Evolutionary conservation across 768 basidiomycete genomes (phyloP).

Genomic region (Amanita rimosa): DNA sequence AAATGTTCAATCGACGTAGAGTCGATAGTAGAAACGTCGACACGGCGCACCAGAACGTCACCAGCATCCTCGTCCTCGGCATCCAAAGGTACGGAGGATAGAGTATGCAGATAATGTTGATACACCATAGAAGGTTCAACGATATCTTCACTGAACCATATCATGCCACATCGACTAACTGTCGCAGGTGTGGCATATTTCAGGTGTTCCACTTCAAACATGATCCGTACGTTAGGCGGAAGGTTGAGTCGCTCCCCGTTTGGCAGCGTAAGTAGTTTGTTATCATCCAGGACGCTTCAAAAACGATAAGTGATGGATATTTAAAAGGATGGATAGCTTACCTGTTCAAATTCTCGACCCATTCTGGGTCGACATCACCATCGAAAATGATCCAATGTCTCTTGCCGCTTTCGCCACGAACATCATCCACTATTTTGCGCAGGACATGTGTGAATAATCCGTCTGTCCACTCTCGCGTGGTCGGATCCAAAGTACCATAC

Average conservation of each 20-base stretch:
- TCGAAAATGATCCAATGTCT: conserved; percentile 99
- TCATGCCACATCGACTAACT: conserved; percentile 99
- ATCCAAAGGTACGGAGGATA: conserved; percentile 69
- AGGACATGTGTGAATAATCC: conserved; percentile 96
- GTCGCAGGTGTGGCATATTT: conserved; percentile 96
- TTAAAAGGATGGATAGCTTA: conserved; percentile 18
- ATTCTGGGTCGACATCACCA: conserved; percentile 98
- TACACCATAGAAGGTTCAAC: conserved; percentile 89
- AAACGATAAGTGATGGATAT: conserved; percentile 8
- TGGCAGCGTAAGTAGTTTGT: conserved; percentile 92
- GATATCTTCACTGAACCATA: conserved; percentile 99
- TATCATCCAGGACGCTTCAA: conserved; percentile 91
- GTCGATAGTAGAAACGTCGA: conserved; percentile 36
- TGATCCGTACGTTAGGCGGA: conserved; percentile 93
- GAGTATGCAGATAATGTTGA: conserved; percentile 72
- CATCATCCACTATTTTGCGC: conserved; percentile 96
- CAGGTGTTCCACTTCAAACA: conserved; percentile 99
- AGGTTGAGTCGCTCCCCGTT: conserved; percentile 97
- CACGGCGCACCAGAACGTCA: conserved; percentile 52
- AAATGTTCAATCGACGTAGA: conserved; percentile 50
- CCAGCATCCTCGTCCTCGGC: conserved; percentile 77
- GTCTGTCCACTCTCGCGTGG: conserved; percentile 98
- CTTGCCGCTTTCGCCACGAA: conserved; percentile 93
- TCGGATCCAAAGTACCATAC: conserved; percentile 93
- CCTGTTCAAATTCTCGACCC: conserved; percentile 99